Conservation (phyloP, 1,284 basidiomycete genomes). For the Phenoliferia sp. region DNA sequence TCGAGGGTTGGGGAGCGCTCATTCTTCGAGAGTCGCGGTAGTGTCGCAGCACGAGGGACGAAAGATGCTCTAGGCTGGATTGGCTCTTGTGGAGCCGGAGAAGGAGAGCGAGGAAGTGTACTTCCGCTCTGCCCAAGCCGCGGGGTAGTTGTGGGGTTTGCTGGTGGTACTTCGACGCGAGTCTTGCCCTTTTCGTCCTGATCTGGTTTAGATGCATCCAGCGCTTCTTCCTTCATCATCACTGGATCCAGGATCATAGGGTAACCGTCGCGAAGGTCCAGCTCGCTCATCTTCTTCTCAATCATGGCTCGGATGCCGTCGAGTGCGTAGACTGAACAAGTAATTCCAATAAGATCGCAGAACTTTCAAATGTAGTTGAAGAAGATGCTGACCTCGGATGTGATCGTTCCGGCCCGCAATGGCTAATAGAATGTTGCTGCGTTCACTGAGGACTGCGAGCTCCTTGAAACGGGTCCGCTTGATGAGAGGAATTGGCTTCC, state of each 20-base stretch:
- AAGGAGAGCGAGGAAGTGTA: too few species aligned
- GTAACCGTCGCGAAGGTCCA: conserved; percentile 21
- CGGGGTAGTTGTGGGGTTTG: too few species aligned
- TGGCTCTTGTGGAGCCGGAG: too few species aligned
- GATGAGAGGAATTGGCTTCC: conserved; percentile 37
- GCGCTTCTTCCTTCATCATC: background rate
- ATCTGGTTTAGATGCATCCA: background rate
- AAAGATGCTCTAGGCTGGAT: too few species aligned
- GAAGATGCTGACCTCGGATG: conserved; percentile 24
- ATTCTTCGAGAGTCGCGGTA: background rate
- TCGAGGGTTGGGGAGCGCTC: background rate
- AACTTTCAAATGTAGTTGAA: background rate
- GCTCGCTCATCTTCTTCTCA: conserved; percentile 32
- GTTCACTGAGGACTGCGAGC: conserved; percentile 34
- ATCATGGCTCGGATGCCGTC: conserved; percentile 38
- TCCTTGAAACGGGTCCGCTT: conserved; percentile 38
- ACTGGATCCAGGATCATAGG: conserved; percentile 5
- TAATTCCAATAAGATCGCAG: background rate
- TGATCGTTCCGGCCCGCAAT: conserved; percentile 40
- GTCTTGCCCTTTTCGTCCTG: conserved; percentile 11
- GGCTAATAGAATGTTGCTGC: conserved; percentile 38
- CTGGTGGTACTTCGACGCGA: background rate
- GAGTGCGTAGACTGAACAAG: conserved; percentile 34
- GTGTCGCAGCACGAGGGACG: background rate
- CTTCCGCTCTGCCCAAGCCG: too few species aligned